Percentiles rank a stretch among this genome's conserved stretches.
phyloP scores from a whole-genome alignment of 129 eudicot genomes.

The Escallonia rubra region DNA sequence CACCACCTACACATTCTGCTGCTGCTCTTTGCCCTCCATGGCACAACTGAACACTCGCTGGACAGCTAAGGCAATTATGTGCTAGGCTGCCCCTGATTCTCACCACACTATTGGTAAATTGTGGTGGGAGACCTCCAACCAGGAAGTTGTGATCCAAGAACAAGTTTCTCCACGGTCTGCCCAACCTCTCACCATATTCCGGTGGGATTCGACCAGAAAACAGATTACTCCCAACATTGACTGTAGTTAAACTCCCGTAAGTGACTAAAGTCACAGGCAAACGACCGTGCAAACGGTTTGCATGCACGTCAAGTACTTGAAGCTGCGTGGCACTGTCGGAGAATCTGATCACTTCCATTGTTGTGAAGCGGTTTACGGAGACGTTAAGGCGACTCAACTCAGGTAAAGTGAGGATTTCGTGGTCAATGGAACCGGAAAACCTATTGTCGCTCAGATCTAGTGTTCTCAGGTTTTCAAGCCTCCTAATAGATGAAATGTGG shows the following conservation, averaged over 20 bases:
- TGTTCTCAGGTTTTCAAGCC: slow-evolving; percentile 16
- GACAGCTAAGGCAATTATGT: slow-evolving; percentile 41
- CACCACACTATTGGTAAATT: background rate
- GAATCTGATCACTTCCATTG: slow-evolving; percentile 22
- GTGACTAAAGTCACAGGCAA: slow-evolving; percentile 34
- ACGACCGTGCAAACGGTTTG: slow-evolving; percentile 33
- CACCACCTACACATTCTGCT: slow-evolving; percentile 18
- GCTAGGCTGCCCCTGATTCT: slow-evolving; percentile 31
- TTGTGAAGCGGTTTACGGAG: slow-evolving; percentile 31
- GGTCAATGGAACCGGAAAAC: slow-evolving; percentile 24
- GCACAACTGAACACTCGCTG: slow-evolving; percentile 17
- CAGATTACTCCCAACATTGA: slow-evolving; percentile 41
- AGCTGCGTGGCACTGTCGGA: slow-evolving; percentile 20
- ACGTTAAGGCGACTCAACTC: slow-evolving; percentile 20
- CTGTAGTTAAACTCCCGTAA: slow-evolving; percentile 14
- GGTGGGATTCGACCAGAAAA: slow-evolving; percentile 40
- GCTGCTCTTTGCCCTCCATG: slow-evolving; percentile 46
- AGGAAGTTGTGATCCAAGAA: slow-evolving; percentile 38
- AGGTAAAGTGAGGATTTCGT: slow-evolving; percentile 24
- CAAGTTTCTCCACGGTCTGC: slow-evolving; percentile 32
- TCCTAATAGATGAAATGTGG: slow-evolving; percentile 14
- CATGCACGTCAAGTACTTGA: slow-evolving; percentile 28
- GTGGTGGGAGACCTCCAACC: slow-evolving; percentile 32
- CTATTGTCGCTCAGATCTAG: slow-evolving; percentile 42
- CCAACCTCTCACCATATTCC: slow-evolving; percentile 27